Conservation (phyloP, 208 protist genomes). For the Phytomonas sp. region DNA sequence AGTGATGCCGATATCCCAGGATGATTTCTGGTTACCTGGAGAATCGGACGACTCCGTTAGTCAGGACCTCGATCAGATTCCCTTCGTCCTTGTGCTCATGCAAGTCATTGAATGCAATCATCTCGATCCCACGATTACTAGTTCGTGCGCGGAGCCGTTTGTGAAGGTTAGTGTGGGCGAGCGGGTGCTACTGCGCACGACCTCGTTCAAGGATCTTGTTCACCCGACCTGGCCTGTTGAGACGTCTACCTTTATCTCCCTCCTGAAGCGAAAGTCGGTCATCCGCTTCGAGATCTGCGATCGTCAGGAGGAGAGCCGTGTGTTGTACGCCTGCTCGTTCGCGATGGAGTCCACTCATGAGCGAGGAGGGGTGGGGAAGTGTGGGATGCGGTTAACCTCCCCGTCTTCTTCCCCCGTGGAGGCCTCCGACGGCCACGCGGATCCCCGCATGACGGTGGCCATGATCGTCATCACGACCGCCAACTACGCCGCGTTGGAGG, state of each 20-base stretch:
- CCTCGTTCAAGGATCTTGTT: slow-evolving; percentile 29
- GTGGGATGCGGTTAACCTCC: slow-evolving; percentile 23
- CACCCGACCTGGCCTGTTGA: slow-evolving; percentile 58
- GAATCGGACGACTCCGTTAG: slow-evolving; percentile 20
- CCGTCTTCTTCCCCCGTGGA: not conserved
- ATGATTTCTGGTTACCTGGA: slow-evolving; percentile 51
- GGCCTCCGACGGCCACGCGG: slow-evolving; percentile 1
- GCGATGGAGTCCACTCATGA: slow-evolving; percentile 37
- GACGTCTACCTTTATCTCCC: slow-evolving; percentile 68
- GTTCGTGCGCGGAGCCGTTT: slow-evolving; percentile 29
- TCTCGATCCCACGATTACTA: slow-evolving; percentile 22
- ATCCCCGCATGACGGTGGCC: not conserved
- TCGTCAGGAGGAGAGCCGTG: slow-evolving; percentile 23
- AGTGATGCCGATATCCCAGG: slow-evolving; percentile 53
- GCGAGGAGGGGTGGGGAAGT: slow-evolving; percentile 57
- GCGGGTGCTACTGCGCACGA: slow-evolving; percentile 58
- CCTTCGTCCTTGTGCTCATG: slow-evolving; percentile 65
- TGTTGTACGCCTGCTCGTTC: slow-evolving; percentile 48
- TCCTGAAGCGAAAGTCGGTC: slow-evolving; percentile 53
- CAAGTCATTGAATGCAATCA: slow-evolving; percentile 56
- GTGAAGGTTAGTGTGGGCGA: slow-evolving; percentile 61
- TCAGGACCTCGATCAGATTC: slow-evolving; percentile 12
- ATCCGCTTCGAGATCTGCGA: slow-evolving; percentile 64
- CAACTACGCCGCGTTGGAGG: not conserved
- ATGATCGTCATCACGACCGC: slow-evolving; percentile 5